Conservation (phyloP, 148 eudicot species). For the Chenopodium formosanum region DNA sequence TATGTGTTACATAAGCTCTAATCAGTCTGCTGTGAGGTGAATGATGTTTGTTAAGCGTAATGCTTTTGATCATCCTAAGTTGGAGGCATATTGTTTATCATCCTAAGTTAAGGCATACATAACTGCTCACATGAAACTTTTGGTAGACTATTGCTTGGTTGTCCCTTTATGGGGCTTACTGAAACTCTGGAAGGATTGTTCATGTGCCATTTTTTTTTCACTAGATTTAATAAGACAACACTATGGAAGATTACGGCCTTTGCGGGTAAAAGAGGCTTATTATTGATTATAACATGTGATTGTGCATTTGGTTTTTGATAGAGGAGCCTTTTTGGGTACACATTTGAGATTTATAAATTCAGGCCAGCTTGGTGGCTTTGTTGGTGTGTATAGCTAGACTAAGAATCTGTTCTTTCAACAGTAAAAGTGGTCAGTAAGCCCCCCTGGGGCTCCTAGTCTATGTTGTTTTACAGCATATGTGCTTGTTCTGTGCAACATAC, state of each 20-base stretch:
- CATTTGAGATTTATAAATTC: too few species aligned
- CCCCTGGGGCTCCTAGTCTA: background rate
- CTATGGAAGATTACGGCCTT: background rate
- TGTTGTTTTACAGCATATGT: background rate
- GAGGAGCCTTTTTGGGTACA: background rate
- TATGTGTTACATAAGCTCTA: background rate
- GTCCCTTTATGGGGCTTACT: background rate
- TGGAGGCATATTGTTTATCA: background rate
- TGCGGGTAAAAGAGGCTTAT: background rate
- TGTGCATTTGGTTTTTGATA: background rate
- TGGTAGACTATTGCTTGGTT: background rate
- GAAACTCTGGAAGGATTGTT: background rate
- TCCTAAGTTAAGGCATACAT: too few species aligned
- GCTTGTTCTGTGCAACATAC: background rate
- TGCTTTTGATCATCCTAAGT: background rate
- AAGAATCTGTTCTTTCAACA: background rate
- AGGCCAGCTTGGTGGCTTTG: background rate
- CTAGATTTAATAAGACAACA: background rate
- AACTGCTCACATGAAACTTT: background rate
- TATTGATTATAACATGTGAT: background rate
- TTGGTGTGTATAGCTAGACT: background rate
- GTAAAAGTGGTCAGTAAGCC: background rate
- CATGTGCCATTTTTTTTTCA: background rate
- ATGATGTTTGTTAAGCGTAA: background rate
- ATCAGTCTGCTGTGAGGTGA: background rate